Evolutionary conservation across 2,329 filamentous ascomycete species (phyloP).

Genomic region (Pseudogymnoascus sp.): DNA sequence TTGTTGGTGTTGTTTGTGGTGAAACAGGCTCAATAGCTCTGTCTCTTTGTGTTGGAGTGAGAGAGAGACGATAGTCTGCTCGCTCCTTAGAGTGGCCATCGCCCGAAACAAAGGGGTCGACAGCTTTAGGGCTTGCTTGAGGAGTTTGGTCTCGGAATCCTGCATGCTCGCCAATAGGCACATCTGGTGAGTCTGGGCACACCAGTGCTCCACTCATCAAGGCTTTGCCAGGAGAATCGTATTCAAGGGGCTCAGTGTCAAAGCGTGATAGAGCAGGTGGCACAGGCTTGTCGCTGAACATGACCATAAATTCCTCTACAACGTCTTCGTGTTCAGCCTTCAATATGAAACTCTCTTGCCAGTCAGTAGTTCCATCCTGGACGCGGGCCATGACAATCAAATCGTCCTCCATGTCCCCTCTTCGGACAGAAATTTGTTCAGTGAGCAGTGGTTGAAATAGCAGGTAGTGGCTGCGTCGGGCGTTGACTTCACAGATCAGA

Average conservation of each 20-base stretch:
- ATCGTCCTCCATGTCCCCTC: conserved; percentile 59
- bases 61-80: neutral
- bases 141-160: conserved; percentile 2
- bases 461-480: conserved; percentile 64
- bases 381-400: conserved; percentile 84
- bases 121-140: neutral
- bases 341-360: conserved; percentile 79
- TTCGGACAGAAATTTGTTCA: conserved; percentile 67
- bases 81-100: neutral
- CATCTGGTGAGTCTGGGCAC: neutral
- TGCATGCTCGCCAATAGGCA: conserved; percentile 7
- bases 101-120: neutral
- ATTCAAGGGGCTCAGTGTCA: conserved; percentile 26
- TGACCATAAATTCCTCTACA: conserved; percentile 47
- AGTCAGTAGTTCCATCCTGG: conserved; percentile 53
- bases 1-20: neutral
- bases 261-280: conserved; percentile 36
- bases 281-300: conserved; percentile 36
- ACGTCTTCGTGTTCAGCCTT: conserved; percentile 50
- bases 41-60: neutral
- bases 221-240: conserved; percentile 21
- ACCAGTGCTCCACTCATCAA: conserved; percentile 17
- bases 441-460: conserved; percentile 82
- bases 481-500: conserved; percentile 85
- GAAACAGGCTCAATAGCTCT: neutral